phyloP scores from a whole-genome alignment of 148 eudicot species.

The Chenopodium formosanum region DNA sequence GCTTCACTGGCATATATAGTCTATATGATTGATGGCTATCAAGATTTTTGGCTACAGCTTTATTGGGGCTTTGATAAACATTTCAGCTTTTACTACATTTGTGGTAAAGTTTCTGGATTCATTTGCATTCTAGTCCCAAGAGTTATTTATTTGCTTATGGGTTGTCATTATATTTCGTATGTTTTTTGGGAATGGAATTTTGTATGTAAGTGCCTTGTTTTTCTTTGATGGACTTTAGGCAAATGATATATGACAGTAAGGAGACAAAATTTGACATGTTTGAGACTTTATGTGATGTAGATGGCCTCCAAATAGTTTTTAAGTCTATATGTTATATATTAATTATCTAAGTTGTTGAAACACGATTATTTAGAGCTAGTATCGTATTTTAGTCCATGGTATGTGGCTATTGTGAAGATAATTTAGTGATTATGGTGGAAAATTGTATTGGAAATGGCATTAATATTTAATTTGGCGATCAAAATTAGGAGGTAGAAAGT shows the following conservation, averaged over 20 bases:
- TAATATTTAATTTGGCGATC: no score
- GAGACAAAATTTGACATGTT: neutral
- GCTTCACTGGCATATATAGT: constrained; percentile 71
- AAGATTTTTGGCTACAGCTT: constrained; percentile 75
- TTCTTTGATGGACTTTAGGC: neutral
- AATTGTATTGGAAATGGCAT: neutral
- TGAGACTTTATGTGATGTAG: constrained; percentile 5
- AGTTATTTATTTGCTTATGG: neutral
- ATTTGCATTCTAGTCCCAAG: constrained; percentile 8
- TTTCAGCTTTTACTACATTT: constrained; percentile 77
- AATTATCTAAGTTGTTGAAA: neutral
- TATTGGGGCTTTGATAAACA: constrained; percentile 76
- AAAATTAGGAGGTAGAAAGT: no score
- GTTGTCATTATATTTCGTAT: neutral
- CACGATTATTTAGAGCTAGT: neutral
- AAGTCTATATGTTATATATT: neutral
- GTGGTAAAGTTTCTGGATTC: constrained; percentile 53
- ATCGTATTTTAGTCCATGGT: neutral
- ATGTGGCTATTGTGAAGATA: neutral
- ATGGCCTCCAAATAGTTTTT: neutral
- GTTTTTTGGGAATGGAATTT: neutral
- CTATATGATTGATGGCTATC: constrained; percentile 67
- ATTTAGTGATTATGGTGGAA: neutral
- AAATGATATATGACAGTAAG: neutral
- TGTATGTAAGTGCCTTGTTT: neutral